A percentile compares a stretch with the other conserved stretches of the same genome.
These are phyloP conservation scores for Chalaropsis ovoidea DNA, from an alignment of 2,329 filamentous ascomycete species.

Conservation along the genomic window DNA sequence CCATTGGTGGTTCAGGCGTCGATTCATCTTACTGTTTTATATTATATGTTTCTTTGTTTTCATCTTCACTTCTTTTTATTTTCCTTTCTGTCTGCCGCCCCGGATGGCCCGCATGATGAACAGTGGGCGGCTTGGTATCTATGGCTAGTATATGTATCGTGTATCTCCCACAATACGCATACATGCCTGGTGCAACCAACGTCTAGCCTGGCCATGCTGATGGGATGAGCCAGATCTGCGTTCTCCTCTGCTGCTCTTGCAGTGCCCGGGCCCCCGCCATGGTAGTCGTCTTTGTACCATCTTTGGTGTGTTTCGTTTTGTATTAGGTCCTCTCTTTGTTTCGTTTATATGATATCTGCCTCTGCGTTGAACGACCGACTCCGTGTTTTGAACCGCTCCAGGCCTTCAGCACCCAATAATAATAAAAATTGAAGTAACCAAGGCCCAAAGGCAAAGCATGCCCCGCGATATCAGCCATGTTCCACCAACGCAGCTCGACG, in stretches of 20 bases:
- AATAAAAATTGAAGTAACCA: not conserved
- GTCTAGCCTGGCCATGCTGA: not conserved
- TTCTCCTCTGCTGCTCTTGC: not conserved
- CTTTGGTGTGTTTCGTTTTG: not conserved
- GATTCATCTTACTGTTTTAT: conserved; percentile 26
- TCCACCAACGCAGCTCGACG: not conserved
- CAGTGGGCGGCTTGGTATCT: not conserved
- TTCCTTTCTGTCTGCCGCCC: not conserved
- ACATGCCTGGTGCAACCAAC: not conserved
- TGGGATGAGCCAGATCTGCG: not conserved
- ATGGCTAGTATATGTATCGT: not conserved
- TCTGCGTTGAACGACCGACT: not conserved
- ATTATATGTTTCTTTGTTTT: conserved; percentile 25
- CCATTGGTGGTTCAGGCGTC: conserved; percentile 23
- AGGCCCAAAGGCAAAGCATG: no score
- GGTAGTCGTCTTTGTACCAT: not conserved
- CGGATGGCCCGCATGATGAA: not conserved
- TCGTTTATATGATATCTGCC: not conserved
- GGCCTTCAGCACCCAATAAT: not conserved
- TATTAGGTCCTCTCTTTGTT: not conserved
- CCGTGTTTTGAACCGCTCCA: not conserved
- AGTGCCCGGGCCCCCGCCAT: no score
- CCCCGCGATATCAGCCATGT: not conserved
- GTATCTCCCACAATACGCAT: not conserved
- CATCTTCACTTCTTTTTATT: not conserved